A percentile compares a stretch with the other conserved stretches of the same genome.
Conservation (phyloP, 2,329 filamentous ascomycete genomes). For the Neofusicoccum parvum region DNA sequence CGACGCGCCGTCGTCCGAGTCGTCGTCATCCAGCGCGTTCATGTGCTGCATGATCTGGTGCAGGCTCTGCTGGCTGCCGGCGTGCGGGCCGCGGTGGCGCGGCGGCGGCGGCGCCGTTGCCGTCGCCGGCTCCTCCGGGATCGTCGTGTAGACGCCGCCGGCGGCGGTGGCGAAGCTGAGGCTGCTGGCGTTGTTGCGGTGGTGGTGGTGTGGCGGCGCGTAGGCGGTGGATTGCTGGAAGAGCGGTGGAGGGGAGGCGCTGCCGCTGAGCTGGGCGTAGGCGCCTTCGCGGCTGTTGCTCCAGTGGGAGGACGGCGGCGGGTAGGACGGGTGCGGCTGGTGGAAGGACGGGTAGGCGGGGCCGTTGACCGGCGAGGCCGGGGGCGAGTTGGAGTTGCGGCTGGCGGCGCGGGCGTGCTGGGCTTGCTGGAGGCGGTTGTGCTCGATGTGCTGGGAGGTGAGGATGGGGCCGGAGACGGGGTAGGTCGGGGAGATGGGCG, state of each 20-base stretch:
- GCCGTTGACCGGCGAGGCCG: not conserved
- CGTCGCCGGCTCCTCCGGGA: not conserved
- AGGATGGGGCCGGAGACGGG: constrained; percentile 4
- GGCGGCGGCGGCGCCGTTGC: too few species aligned
- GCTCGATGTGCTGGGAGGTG: constrained; percentile 17
- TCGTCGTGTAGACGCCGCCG: not conserved
- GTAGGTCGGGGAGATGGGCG: not conserved
- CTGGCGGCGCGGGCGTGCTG: constrained; percentile 6
- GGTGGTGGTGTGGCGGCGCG: not conserved
- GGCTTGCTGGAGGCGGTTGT: constrained; percentile 6
- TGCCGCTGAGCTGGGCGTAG: not conserved
- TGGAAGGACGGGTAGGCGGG: constrained; percentile 6
- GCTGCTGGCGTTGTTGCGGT: not conserved
- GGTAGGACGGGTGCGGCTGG: not conserved
- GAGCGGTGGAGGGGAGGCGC: not conserved
- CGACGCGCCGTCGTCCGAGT: not conserved
- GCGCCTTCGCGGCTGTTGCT: not conserved
- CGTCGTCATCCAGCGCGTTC: constrained; percentile 7
- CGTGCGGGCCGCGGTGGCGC: too few species aligned
- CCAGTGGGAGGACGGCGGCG: not conserved
- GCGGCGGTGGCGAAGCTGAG: not conserved
- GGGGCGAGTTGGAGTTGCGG: not conserved
- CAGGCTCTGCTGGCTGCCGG: not conserved
- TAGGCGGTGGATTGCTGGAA: not conserved
- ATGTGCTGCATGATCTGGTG: constrained; percentile 8